Conservation (phyloP, 2,329 filamentous ascomycete species). For the Aureobasidium vineae region DNA sequence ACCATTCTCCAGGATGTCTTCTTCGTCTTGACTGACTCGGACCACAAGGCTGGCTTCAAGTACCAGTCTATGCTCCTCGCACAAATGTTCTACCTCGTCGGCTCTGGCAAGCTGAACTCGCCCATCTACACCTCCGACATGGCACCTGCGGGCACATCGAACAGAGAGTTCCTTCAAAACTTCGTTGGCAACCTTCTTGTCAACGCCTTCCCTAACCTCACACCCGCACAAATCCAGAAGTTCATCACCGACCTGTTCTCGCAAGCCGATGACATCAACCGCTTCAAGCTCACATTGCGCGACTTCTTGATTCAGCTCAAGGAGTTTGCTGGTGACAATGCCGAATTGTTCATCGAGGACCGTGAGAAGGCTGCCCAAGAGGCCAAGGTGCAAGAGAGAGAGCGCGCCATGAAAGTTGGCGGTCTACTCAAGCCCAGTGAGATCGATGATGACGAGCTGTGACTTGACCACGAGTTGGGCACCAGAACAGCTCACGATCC, state of each 20-base stretch:
- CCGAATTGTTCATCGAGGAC: constrained; percentile 89
- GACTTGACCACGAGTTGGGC: constrained; percentile 61
- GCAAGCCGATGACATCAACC: constrained; percentile 82
- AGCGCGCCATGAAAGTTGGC: constrained; percentile 90
- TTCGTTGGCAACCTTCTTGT: constrained; percentile 83
- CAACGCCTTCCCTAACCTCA: constrained; percentile 90
- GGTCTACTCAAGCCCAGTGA: constrained; percentile 97
- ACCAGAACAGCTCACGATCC: constrained; percentile 36
- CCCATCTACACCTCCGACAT: constrained; percentile 86
- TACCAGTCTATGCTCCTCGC: constrained; percentile 91
- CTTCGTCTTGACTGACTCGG: constrained; percentile 94
- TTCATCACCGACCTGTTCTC: constrained; percentile 91
- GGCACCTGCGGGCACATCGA: constrained; percentile 76
- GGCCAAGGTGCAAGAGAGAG: constrained; percentile 82
- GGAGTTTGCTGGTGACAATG: constrained; percentile 94
- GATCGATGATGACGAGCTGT: constrained; percentile 77
- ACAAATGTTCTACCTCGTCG: constrained; percentile 95
- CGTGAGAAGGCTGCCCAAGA: constrained; percentile 88
- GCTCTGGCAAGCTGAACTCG: constrained; percentile 83
- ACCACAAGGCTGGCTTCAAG: constrained; percentile 99
- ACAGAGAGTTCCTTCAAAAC: constrained; percentile 84
- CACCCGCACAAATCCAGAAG: constrained; percentile 76
- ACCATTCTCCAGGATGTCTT: constrained; percentile 96
- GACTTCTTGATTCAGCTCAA: constrained; percentile 98
- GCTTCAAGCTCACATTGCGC: constrained; percentile 92